Base-by-base conservation (phyloP, 371 early-diverging fungal species). In the Dinochytrium kinnereticum region DNA sequence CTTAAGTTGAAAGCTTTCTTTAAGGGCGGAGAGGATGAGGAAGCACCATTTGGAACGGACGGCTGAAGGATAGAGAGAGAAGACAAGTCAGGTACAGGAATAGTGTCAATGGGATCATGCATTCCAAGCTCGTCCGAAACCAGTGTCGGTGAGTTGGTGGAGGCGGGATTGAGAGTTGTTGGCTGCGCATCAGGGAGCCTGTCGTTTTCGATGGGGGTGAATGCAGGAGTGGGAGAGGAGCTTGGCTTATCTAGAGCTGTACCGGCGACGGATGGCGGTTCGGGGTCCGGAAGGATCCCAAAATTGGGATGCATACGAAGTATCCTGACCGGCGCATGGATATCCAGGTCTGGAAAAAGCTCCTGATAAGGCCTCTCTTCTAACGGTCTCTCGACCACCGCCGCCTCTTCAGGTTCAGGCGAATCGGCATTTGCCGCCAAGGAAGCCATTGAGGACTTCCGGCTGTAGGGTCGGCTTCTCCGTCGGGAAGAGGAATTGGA, bases 351-450 rank as follows among this genome's bases (percentile, higher is more conserved):
- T 5, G 96, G 95, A 76, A 90, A 94, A 55, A 91, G 90, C 69
- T 93, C 95, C 31, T 84, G 82, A 76, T 89, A 95, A 15, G 91
- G 86, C 59, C 91, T 87, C 76, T 96, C 96, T 77, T 96, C 96
- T 64, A 93, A 86, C 30, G 96, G 95, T 37, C 37, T 19, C 37
- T 73, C 77, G 1, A 70, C 51, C 17, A 49, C 38, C 15, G 40
- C 44, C 15, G 44, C 57, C 19, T 61, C 64, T 24, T 61, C 64
- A 13, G 64, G 64, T 17, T 61, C 64, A 10, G 64, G 64, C 64
- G 64, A 61, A 13, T 53, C 55, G 17, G 17, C 55, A 30, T 17
- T 50, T 31, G 44, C 36, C 24, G 69, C 15, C 31, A 50, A 19
- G 21, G 37, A 26, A 39, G 68, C 49, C 40, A 28, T 49, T 17